Evolutionary conservation across 2,329 filamentous ascomycete species (phyloP).

Genomic region (Nemania abortiva): DNA sequence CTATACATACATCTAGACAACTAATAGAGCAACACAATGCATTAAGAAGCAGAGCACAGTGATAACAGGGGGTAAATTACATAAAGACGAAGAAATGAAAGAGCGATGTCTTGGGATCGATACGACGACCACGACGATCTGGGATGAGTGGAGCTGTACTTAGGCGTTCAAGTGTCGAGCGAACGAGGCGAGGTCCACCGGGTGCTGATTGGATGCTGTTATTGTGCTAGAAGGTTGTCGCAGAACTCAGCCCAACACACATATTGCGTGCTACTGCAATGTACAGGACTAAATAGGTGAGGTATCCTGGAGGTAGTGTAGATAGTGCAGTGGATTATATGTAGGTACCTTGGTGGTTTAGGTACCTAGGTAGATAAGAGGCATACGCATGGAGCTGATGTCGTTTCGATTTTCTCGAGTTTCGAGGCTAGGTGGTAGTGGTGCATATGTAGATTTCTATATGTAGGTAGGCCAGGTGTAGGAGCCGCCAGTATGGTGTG

Average conservation of each 20-base stretch:
- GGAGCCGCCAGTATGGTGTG: no score
- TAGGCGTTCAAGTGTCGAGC: conserved; percentile 18
- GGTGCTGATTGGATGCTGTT: conserved; percentile 37
- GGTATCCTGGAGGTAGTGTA: no score
- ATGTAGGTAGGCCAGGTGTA: no score
- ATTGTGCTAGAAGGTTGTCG: conserved; percentile 15
- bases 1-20: conserved; percentile 13
- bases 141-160: conserved; percentile 23
- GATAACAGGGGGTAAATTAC: not conserved
- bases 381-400: conserved; percentile 8
- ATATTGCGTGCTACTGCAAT: not conserved
- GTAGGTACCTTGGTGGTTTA: not conserved
- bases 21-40: conserved; percentile 10
- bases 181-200: conserved; percentile 21
- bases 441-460: not conserved
- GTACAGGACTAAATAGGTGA: no score
- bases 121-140: not conserved
- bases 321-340: no score
- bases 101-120: conserved; percentile 11
- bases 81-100: conserved; percentile 12
- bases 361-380: not conserved
- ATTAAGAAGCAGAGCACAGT: conserved; percentile 14
- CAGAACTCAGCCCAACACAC: not conserved
- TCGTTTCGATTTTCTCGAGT: no score
- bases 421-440: no score